Base-by-base conservation (phyloP, 805 yeast species). In the Cyberlindnera saturnus region DNA sequence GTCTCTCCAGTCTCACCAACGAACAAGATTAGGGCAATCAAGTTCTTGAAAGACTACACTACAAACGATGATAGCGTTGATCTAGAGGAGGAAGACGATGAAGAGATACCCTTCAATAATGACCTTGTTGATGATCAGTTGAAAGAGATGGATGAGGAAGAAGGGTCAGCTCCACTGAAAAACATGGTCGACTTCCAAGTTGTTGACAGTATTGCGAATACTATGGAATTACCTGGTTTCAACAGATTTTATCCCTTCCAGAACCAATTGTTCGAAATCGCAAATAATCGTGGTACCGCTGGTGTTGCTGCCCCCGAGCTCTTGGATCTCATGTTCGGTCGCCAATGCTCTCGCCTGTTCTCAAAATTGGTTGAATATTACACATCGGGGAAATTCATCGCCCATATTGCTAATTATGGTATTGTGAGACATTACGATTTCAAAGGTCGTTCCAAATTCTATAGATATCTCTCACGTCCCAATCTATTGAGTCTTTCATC, bases 401-500 rank as follows among this genome's bases (percentile, higher is more conserved):
- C 57, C 44, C 44, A 57, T 43, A 45, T 57, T 37, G 65, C 58
- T 42, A 64, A 57, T 45, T 60, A 61, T 44, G 65, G 61, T 2
- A 65, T 87, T 11, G 71, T 82, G 0, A 71, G 84, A 48, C 80
- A 81, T 15, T 77, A 78, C 46, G 95, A 86, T 55, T 79, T 79
- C 50, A 80, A 78, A 46, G 95, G 95, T 0, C 79, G 88, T 49
- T 70, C 73, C 45, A 83, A 86, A 55, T 85, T 79, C 51, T 86
- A 77, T 60, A 68, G 95, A 34, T 80, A 84, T 51, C 70, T 80
- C 47, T 69, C 81, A 0, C 70, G 71, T 37, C 56, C 62, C 4
- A 63, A 69, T 36, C 73, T 69, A 43, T 44, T 63, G 15, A 55
- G 51, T 17, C 57, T 66, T 14, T 58, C 66, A 0, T 62, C 62